Percentiles rank a stretch among this genome's conserved stretches.
These are phyloP conservation scores for Xylariaceae sp. DNA, from an alignment of 2,329 filamentous ascomycete genomes.

Conservation along the genomic window DNA sequence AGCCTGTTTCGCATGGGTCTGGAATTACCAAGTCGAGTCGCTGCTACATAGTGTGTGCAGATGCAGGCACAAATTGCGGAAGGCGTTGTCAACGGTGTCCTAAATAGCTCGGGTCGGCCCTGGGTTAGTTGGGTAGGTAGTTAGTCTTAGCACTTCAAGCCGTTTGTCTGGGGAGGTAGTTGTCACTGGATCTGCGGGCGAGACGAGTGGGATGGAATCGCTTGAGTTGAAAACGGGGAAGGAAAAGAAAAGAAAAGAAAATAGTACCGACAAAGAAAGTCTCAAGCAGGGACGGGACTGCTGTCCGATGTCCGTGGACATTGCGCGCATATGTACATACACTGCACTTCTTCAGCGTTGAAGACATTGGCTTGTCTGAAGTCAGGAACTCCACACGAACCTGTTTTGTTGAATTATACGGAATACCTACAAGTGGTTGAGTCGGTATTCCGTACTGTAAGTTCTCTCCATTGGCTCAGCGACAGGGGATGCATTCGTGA, in stretches of 20 bases:
- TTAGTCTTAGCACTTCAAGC: background rate
- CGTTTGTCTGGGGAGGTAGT: background rate
- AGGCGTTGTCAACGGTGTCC: background rate
- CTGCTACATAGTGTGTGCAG: background rate
- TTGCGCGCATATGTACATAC: conserved; percentile 1
- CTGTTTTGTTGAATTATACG: background rate
- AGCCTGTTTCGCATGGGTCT: too few relatives aligned
- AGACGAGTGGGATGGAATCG: background rate
- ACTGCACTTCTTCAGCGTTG: background rate
- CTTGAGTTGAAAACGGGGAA: background rate
- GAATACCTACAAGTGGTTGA: too few relatives aligned
- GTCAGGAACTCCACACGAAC: background rate
- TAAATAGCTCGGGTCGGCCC: background rate
- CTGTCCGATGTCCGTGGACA: conserved; percentile 7
- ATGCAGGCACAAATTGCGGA: background rate
- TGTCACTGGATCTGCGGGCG: background rate
- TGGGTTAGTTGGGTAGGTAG: background rate
- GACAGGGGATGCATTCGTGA: background rate
- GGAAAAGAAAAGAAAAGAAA: background rate
- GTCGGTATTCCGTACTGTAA: too few relatives aligned
- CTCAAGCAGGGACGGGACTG: background rate
- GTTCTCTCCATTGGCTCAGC: background rate
- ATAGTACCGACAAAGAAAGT: background rate
- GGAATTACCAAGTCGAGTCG: background rate
- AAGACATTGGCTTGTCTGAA: background rate